Evolutionary conservation across 1,284 basidiomycete species (phyloP).

Genomic region (Coniophora puteana): DNA sequence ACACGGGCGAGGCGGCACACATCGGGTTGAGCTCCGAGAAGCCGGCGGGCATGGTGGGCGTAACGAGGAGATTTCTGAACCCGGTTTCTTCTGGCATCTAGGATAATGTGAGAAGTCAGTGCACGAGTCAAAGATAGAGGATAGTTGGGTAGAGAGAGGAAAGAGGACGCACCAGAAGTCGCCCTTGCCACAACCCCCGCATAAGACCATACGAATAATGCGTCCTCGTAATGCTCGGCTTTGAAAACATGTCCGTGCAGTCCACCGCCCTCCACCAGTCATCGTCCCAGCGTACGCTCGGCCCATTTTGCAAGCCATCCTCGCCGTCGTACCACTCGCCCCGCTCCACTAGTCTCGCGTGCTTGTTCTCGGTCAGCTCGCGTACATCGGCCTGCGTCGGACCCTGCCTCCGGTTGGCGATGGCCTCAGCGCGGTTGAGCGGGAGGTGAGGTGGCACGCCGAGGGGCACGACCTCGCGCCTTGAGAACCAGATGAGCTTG

Average conservation of each 20-base stretch:
- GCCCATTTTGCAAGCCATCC: conserved; percentile 23
- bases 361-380: conserved; percentile 47
- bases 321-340: conserved; percentile 33
- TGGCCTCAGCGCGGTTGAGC: conserved; percentile 39
- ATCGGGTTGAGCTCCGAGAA: conserved; percentile 35
- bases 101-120: conserved; percentile 9
- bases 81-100: conserved; percentile 31
- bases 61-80: conserved; percentile 32
- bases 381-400: conserved; percentile 58
- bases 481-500: conserved; percentile 58
- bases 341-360: conserved; percentile 20
- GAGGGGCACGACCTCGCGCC: conserved; percentile 48
- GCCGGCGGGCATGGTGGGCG: conserved; percentile 22
- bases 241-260: conserved; percentile 42
- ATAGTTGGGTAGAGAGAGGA: no score
- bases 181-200: conserved; percentile 56
- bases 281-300: conserved; percentile 48
- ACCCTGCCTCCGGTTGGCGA: no score
- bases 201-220: conserved; percentile 50
- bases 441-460: conserved; percentile 44
- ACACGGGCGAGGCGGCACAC: conserved; percentile 42
- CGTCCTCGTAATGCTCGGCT: conserved; percentile 35
- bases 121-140: conserved; percentile 12
- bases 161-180: conserved; percentile 45
- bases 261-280: conserved; percentile 54